These are phyloP conservation scores for Globisporangium lucens DNA, from an alignment of 352 stramenopile genomes.

Conservation along the genomic window DNA sequence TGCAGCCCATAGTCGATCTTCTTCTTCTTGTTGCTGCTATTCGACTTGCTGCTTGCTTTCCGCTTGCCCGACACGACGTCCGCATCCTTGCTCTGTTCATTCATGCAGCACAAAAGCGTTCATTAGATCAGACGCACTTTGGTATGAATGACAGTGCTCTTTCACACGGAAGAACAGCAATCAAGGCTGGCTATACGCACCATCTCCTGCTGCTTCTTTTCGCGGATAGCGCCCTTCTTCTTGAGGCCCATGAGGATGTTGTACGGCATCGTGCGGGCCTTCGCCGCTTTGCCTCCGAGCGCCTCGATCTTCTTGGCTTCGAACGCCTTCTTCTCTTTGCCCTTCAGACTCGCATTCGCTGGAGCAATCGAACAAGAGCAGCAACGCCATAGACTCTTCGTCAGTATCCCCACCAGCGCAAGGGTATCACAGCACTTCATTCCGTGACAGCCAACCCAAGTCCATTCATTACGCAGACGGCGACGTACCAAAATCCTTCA, in stretches of 20 bases:
- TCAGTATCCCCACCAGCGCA: conserved; percentile 3
- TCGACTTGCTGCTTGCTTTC: conserved; percentile 27
- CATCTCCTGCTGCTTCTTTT: conserved; percentile 55
- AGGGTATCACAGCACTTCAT: neutral
- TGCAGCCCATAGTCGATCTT: conserved; percentile 74
- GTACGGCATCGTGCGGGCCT: conserved; percentile 62
- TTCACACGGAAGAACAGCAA: neutral
- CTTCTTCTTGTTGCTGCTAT: conserved; percentile 57
- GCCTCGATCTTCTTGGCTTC: conserved; percentile 73
- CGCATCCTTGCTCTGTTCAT: conserved; percentile 53
- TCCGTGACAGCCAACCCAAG: neutral
- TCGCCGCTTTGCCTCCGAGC: conserved; percentile 58
- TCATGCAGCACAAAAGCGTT: neutral
- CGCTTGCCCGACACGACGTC: conserved; percentile 72
- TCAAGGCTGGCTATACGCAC: conserved; percentile 24
- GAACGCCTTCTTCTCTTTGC: conserved; percentile 76
- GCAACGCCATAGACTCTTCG: neutral
- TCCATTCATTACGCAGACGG: neutral
- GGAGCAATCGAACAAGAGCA: conserved; percentile 7
- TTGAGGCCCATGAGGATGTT: conserved; percentile 72
- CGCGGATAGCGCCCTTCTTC: conserved; percentile 51
- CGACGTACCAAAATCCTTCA: conserved; percentile 62
- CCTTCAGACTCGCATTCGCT: conserved; percentile 57
- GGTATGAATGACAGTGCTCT: neutral
- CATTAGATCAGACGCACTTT: neutral